Evolutionary conservation across 2,329 filamentous ascomycete species (phyloP).

Genomic region (Trichoderma endophyticum): DNA sequence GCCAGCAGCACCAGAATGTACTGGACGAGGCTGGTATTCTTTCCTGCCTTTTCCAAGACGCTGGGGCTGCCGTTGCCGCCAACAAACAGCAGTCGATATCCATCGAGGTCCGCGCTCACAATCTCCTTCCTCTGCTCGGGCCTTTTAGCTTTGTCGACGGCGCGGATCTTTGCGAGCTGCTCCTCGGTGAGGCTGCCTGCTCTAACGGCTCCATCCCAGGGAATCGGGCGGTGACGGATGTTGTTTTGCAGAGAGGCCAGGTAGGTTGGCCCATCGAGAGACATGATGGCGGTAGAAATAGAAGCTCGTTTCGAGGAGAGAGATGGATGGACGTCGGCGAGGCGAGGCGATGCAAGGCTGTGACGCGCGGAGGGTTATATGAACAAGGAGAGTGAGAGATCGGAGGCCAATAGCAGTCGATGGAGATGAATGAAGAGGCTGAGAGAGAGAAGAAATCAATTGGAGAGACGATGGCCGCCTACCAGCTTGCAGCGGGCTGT

Average conservation of each 20-base stretch:
- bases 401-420: background rate
- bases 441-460: conserved; percentile 15
- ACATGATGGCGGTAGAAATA: conserved; percentile 56
- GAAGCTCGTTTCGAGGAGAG: conserved; percentile 15
- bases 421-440: background rate
- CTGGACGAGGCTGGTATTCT: conserved; percentile 86
- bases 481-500: conserved; percentile 6
- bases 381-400: background rate
- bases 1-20: conserved; percentile 88
- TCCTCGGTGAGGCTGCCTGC: conserved; percentile 91
- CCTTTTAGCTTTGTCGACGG: conserved; percentile 92
- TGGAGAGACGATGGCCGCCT: conserved; percentile 18
- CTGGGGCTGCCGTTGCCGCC: conserved; percentile 66
- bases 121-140: conserved; percentile 76
- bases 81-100: conserved; percentile 76
- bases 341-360: conserved; percentile 27
- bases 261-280: conserved; percentile 87
- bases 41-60: conserved; percentile 80
- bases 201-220: conserved; percentile 94
- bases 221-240: conserved; percentile 91
- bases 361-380: background rate
- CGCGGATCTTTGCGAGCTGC: conserved; percentile 92
- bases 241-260: conserved; percentile 86
- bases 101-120: conserved; percentile 74
- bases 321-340: conserved; percentile 19